These are phyloP conservation scores for Amanita jacksonii DNA, from an alignment of 768 basidiomycete species.

Conservation along the genomic window DNA sequence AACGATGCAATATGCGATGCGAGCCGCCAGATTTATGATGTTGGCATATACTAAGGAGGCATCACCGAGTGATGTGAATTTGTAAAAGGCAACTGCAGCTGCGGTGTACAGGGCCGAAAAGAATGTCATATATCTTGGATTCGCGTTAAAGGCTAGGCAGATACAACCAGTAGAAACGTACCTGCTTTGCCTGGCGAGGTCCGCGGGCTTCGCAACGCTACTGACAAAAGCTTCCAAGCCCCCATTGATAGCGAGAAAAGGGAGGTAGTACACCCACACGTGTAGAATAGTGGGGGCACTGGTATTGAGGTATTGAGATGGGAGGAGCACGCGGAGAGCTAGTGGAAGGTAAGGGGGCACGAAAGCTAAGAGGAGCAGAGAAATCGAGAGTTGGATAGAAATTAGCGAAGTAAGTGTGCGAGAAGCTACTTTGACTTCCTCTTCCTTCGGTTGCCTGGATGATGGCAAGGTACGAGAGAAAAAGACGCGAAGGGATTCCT, in stretches of 20 bases:
- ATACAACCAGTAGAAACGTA: constrained; percentile 15
- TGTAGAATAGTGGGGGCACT: constrained; percentile 72
- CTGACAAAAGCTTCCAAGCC: constrained; percentile 86
- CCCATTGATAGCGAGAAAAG: constrained; percentile 84
- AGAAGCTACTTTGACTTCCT: constrained; percentile 32
- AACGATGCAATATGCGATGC: constrained; percentile 50
- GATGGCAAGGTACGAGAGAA: constrained; percentile 59
- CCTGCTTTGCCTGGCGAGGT: constrained; percentile 65
- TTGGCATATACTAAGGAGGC: constrained; percentile 71
- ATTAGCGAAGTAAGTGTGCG: constrained; percentile 49
- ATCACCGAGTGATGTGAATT: constrained; percentile 42
- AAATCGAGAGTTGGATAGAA: constrained; percentile 54
- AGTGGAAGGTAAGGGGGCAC: constrained; percentile 68
- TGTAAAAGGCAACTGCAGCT: constrained; percentile 38
- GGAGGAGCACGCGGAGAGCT: constrained; percentile 60
- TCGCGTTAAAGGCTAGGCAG: neutral
- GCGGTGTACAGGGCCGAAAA: constrained; percentile 65
- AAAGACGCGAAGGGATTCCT: constrained; percentile 84
- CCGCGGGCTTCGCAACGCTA: constrained; percentile 56
- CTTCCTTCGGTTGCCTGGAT: constrained; percentile 9
- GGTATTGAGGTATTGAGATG: constrained; percentile 56
- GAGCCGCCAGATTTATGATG: constrained; percentile 50
- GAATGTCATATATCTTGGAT: constrained; percentile 59
- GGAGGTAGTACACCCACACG: constrained; percentile 85
- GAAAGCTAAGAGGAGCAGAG: constrained; percentile 65